Conservation (phyloP, 495 filamentous ascomycete genomes). For the Annulohypoxylon nitens region DNA sequence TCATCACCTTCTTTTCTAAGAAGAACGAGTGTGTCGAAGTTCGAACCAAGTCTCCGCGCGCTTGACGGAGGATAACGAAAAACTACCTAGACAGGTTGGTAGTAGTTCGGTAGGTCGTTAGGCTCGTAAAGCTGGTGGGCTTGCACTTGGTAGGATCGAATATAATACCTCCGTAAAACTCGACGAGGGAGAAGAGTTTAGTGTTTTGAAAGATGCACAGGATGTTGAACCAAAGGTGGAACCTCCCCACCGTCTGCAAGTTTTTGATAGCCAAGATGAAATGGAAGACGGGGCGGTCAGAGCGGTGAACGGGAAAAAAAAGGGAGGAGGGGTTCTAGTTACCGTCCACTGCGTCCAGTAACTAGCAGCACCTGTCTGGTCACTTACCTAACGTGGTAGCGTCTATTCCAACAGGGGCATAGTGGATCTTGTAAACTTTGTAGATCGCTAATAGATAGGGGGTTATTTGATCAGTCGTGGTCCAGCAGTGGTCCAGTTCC, state of each 20-base stretch:
- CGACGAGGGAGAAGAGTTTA: slow-evolving; percentile 31
- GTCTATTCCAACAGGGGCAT: slow-evolving; percentile 28
- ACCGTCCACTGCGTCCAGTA: neutral
- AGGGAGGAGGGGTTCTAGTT: slow-evolving; percentile 35
- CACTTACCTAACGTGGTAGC: slow-evolving; percentile 37
- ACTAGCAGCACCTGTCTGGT: slow-evolving; percentile 8
- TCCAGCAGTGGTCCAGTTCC: neutral
- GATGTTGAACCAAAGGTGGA: slow-evolving; percentile 46
- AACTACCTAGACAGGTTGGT: neutral
- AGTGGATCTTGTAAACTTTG: slow-evolving; percentile 19
- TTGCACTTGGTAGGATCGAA: neutral
- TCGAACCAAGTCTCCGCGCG: slow-evolving; percentile 12
- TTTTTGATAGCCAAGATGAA: slow-evolving; percentile 36
- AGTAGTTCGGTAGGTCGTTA: neutral
- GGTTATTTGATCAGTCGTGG: neutral
- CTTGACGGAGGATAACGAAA: slow-evolving; percentile 34
- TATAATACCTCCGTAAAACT: slow-evolving; percentile 22
- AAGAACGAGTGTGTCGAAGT: slow-evolving; percentile 42
- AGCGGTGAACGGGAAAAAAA: slow-evolving; percentile 46
- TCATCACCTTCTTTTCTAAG: slow-evolving; percentile 27
- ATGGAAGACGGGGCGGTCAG: slow-evolving; percentile 36
- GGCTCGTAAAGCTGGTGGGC: neutral
- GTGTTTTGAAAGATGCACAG: slow-evolving; percentile 38
- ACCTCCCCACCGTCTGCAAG: slow-evolving; percentile 29
- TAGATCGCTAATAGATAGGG: slow-evolving; percentile 17